These are phyloP conservation scores for Grigorovia transvaalensis DNA, from an alignment of 805 yeast species.

Conservation along the genomic window DNA sequence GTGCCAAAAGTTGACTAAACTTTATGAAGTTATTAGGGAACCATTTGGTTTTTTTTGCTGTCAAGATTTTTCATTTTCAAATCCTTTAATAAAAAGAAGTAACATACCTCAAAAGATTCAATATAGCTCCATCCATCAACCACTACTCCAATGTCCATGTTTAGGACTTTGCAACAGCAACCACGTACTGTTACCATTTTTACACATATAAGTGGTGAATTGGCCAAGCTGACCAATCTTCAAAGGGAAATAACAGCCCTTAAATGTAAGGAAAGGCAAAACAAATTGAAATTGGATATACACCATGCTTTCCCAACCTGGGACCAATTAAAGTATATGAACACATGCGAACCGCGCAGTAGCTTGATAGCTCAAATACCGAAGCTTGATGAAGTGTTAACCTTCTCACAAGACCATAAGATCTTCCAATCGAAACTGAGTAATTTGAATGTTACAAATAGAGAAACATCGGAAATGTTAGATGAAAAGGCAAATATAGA, in stretches of 20 bases:
- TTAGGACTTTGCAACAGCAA: not conserved
- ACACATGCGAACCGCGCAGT: constrained; percentile 6
- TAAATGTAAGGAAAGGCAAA: constrained; percentile 6
- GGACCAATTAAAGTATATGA: constrained; percentile 24
- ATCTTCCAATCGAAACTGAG: constrained; percentile 17
- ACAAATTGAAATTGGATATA: constrained; percentile 15
- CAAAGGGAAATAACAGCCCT: not conserved
- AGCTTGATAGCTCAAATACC: constrained; percentile 14
- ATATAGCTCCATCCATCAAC: not conserved
- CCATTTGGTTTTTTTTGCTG: not conserved
- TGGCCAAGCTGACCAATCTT: not conserved
- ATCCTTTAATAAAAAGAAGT: too few species aligned
- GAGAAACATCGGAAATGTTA: not conserved
- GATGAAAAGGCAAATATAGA: not conserved
- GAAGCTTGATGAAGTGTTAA: constrained; percentile 9
- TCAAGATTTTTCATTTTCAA: not conserved
- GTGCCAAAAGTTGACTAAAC: not conserved
- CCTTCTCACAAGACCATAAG: constrained; percentile 8
- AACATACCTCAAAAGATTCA: not conserved
- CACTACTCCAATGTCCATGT: not conserved
- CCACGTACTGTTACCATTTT: constrained; percentile 21
- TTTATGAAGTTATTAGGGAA: too few species aligned
- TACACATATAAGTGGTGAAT: constrained; percentile 18
- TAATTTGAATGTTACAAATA: constrained; percentile 7
- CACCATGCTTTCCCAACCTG: constrained; percentile 20